phyloP scores from a whole-genome alignment of 2,329 filamentous ascomycete species.

The Sphaerulina populicola region DNA sequence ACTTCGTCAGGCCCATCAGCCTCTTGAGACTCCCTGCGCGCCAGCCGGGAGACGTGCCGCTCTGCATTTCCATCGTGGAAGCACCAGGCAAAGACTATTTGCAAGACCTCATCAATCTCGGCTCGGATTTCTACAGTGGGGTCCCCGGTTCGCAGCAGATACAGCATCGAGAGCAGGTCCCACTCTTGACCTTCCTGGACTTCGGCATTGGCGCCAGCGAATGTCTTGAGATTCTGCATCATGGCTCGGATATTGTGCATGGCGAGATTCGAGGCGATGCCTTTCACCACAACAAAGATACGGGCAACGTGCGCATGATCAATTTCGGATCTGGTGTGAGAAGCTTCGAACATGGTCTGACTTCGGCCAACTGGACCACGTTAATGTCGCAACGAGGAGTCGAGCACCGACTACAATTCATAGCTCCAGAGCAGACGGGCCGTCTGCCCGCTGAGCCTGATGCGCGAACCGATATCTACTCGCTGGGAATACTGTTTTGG shows the following conservation, averaged over 20 bases:
- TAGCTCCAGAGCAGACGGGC: constrained; percentile 90
- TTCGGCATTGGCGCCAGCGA: constrained; percentile 84
- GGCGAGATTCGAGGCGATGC: constrained; percentile 86
- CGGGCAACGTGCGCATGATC: constrained; percentile 64
- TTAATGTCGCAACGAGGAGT: constrained; percentile 77
- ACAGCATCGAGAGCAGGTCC: constrained; percentile 31
- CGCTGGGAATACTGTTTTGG: constrained; percentile 82
- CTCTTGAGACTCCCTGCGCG: constrained; percentile 62
- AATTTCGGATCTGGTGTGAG: constrained; percentile 80
- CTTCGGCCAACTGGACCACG: constrained; percentile 74
- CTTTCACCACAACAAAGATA: constrained; percentile 73
- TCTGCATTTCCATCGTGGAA: constrained; percentile 75
- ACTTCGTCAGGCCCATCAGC: constrained; percentile 75
- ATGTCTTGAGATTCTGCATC: constrained; percentile 83
- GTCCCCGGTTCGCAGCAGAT: constrained; percentile 21
- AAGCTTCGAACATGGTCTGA: constrained; percentile 82
- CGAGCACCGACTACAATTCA: constrained; percentile 81
- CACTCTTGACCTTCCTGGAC: constrained; percentile 67
- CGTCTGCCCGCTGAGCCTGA: constrained; percentile 88
- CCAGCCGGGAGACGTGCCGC: constrained; percentile 59
- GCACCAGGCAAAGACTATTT: constrained; percentile 68
- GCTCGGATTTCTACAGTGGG: constrained; percentile 48
- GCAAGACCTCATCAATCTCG: constrained; percentile 62
- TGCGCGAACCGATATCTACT: constrained; percentile 87
- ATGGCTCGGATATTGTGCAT: constrained; percentile 76